Evolutionary conservation across 2,329 filamentous ascomycete species (phyloP).

Genomic region (Aspergillus quadricinctus): DNA sequence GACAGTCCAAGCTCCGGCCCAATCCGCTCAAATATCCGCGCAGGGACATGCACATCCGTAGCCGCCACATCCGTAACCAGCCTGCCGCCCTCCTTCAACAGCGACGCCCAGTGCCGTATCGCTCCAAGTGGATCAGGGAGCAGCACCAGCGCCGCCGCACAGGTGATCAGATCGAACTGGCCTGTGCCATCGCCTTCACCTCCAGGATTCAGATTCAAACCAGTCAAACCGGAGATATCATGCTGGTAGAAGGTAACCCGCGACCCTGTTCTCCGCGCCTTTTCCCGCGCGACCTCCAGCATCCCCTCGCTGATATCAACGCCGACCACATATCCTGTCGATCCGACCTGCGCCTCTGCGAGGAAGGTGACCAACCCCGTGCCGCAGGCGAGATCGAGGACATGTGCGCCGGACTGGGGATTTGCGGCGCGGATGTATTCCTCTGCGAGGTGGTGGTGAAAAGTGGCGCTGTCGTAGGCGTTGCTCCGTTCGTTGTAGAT

Average conservation of each 20-base stretch:
- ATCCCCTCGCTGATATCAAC: conserved; percentile 4
- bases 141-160: conserved; percentile 5
- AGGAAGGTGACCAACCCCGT: conserved; percentile 2
- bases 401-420: background rate
- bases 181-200: background rate
- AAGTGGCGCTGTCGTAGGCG: conserved; percentile 1
- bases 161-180: conserved; percentile 5
- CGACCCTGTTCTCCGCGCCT: background rate
- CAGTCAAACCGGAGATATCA: conserved; percentile 2
- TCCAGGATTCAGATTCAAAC: background rate
- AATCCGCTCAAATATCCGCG: background rate
- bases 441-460: conserved; percentile 2
- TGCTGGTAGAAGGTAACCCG: conserved; percentile 1
- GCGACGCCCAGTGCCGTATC: background rate
- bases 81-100: conserved; percentile 2
- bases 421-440: conserved; percentile 2
- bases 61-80: conserved; percentile 6
- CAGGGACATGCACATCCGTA: conserved; percentile 3
- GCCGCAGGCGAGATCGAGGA: conserved; percentile 4
- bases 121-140: background rate
- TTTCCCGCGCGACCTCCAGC: conserved; percentile 2
- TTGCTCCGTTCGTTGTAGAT: conserved; percentile 5
- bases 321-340: background rate
- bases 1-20: background rate
- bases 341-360: background rate